phyloP scores from a whole-genome alignment of 2,329 filamentous ascomycete species.

The Apiospora phragmitis region DNA sequence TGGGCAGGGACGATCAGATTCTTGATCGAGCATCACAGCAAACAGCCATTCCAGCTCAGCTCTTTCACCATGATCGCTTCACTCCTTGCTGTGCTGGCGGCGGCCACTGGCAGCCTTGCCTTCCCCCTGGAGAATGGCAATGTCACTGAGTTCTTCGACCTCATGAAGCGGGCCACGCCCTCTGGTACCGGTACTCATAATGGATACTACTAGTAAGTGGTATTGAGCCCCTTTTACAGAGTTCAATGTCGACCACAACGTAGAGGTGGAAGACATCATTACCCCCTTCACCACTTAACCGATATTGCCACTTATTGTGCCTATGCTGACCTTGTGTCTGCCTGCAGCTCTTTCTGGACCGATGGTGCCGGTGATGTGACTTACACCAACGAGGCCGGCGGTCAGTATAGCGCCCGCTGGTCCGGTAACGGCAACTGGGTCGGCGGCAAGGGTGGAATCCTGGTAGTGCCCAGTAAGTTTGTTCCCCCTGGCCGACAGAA shows the following conservation, averaged over 20 bases:
- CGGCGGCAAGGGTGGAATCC: constrained; percentile 49
- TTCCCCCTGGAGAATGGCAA: background rate
- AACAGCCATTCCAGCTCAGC: background rate
- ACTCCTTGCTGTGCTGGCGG: constrained; percentile 4
- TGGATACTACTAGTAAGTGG: constrained; percentile 10
- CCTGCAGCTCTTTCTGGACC: constrained; percentile 54
- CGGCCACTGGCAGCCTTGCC: background rate
- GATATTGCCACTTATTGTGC: background rate
- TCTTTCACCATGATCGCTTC: background rate
- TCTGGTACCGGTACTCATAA: background rate
- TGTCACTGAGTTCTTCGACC: background rate
- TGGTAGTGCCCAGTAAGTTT: constrained; percentile 19
- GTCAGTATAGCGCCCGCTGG: constrained; percentile 51
- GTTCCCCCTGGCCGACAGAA: constrained; percentile 11
- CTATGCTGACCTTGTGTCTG: background rate
- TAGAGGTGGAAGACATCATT: background rate
- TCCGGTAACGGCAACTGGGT: constrained; percentile 47
- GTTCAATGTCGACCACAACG: background rate
- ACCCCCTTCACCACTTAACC: background rate
- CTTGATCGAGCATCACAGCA: background rate
- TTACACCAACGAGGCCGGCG: constrained; percentile 56
- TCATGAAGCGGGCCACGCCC: background rate
- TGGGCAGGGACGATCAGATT: background rate
- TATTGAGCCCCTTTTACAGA: background rate
- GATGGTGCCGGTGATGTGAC: constrained; percentile 49